Base-by-base conservation (phyloP, 225 moss, liverwort and hornwort species). In the Polytrichum formosum region DNA sequence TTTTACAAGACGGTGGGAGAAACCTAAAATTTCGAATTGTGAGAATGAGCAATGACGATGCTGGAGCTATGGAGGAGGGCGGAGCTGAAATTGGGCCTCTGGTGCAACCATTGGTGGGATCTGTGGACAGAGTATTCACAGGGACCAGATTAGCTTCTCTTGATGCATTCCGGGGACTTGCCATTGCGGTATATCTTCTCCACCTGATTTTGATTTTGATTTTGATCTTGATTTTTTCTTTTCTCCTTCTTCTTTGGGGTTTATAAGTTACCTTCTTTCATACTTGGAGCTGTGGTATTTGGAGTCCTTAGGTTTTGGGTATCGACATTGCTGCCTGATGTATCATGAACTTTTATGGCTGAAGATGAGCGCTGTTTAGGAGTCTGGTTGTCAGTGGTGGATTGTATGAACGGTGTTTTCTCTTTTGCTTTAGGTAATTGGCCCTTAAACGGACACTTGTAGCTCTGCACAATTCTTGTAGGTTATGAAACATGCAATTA, bases 161-260 rank as follows among this genome's bases (percentile, higher is more conserved):
- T 68, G 87, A 90, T 68, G 87, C 79, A 35, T 86, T 86, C 74
- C 82, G 87, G 8, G 89, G 89, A 29, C 87, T 90, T 73, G 76
- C 89, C 66, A 83, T 90, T 60, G 81, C 81, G 76, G 87, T 90
- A 74, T 18, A 75, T 35, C n/a, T 9, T 56, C 18, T 33, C 13
- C 46, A 46, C 46, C 13, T 46, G 46, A 46, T 46, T 46, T 46
- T 16, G 16, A 26, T 0, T 37, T 6, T 0, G 0, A 58, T 19
- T 37, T 46, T 37, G 30, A 58, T 19, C 10, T 46, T 37, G 6
- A 6, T 9, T 37, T 10, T 16, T 13, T 16, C 6, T 46, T 46
- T 16, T 16, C 3, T 46, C 26, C 26, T 26, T 26, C 46, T 46
- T 4, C 37, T 55, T 23, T 9, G 9, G 35, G 35, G 35, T 35